Base-by-base conservation (phyloP, 495 filamentous ascomycete genomes). In the Friedmanniomyces simplex region DNA sequence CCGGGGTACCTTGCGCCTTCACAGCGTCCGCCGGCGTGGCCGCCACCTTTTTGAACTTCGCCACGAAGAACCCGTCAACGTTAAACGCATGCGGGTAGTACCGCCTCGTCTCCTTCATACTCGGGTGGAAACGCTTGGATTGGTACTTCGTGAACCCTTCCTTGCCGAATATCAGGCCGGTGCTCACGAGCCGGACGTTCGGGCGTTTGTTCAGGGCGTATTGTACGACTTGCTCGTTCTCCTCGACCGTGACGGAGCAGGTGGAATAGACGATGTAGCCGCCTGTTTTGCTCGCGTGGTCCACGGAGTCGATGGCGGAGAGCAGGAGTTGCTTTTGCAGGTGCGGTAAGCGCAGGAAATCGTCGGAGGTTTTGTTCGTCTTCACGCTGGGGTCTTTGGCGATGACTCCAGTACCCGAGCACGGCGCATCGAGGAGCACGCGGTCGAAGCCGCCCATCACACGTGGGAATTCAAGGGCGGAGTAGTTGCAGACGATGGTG, bases 41-140 rank as follows among this genome's bases (percentile, higher is more conserved):
- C 13, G 81, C 93, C 28, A 79, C 80, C 80, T 98, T 98, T 74
- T 94, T 91, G 68, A 98, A 84, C 72, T 97, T 98, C 66, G 88
- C 86, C 3, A 97, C 93, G 69, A 94, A 98, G 83, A 98, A 98
- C 53, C 93, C 93, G 63, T 98, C 93, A 25, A 98, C 87, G 74
- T 98, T 98, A 76, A 91, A 91, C 43, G 87, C 78, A 63, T 97
- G 91, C 0, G 91, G 91, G 72, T 96, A 97, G 72, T 88, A 98
- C 52, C 94, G 78, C 51, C 88, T 79, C 16, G 91, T 91, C 63
- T 89, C 73, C 63, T 86, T 87, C 79, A 98, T 83, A 68, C 81
- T 86, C 6, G 82, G 77, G 65, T 89, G 84, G 72, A 98, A 98
- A 50, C 78, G 81, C 79, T 96, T 96, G 67, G 88, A 85, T 4